Evolutionary conservation across 192 early-diverging fungal species (phyloP).

Genomic region (Dissophora ornata): DNA sequence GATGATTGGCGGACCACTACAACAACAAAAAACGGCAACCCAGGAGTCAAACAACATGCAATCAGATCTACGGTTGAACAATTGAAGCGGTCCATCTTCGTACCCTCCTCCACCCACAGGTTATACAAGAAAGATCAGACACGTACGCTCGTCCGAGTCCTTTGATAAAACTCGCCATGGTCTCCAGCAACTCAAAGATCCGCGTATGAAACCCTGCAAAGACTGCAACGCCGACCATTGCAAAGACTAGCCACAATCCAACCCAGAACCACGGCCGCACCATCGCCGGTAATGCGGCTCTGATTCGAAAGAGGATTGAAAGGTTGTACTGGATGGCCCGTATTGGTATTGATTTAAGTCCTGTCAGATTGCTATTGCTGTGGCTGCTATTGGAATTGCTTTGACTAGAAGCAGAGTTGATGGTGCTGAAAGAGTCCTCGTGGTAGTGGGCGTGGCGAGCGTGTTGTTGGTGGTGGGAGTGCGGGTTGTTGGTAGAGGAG

Average conservation of each 20-base stretch:
- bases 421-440: too few species aligned
- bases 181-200: slow-evolving; percentile 44
- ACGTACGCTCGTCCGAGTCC: slow-evolving; percentile 50
- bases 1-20: slow-evolving; percentile 48
- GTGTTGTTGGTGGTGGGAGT: neutral
- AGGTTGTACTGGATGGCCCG: slow-evolving; percentile 21
- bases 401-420: too few species aligned
- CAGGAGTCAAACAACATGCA: neutral
- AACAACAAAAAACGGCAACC: neutral
- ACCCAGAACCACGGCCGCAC: slow-evolving; percentile 52
- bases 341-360: slow-evolving; percentile 22
- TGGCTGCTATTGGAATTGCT: slow-evolving; percentile 2
- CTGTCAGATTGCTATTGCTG: slow-evolving; percentile 2
- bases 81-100: too few species aligned
- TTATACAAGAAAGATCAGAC: neutral
- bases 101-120: too few species aligned
- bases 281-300: slow-evolving; percentile 17
- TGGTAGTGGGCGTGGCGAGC: too few species aligned
- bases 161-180: slow-evolving; percentile 36
- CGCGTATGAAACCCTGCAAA: slow-evolving; percentile 46
- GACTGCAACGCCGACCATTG: slow-evolving; percentile 6
- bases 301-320: slow-evolving; percentile 23
- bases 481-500: slow-evolving; percentile 1
- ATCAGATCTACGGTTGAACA: neutral
- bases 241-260: slow-evolving; percentile 34